Base-by-base conservation (phyloP, 2,329 filamentous ascomycete species). In the Diaporthe capsici region DNA sequence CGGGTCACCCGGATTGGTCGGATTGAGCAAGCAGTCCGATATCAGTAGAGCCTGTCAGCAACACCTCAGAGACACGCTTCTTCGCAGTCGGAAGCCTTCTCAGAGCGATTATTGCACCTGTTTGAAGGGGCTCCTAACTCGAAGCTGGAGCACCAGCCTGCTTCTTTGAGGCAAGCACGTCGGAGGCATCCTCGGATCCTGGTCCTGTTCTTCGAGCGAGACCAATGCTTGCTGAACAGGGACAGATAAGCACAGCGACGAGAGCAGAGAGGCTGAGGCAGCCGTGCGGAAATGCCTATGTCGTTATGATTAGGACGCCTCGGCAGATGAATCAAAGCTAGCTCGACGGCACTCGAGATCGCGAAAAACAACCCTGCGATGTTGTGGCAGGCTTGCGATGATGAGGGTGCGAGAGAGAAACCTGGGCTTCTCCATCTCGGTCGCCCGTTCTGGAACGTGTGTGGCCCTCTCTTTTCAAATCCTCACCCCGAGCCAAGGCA, bases 341-440 rank as follows among this genome's bases (percentile, higher is more conserved):
- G 39, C 60, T 22, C 8, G 12, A 42, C n/a, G 31, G 15, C 55
- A 31, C 7, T 42, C 37, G 58, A 17, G 5, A 25, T 34, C 28
- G 10, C 9, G 39, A 20, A 1, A 42, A 28, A 28, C n/a, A 4
- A 20, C n/a, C 22, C 17, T 20, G n/a, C 60, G n/a, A 31, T 44
- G 15, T 12, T 9, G 3, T 31, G 17, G 60, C 25, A 37, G 28
- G 42, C 28, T 22, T 49, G 61, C 22, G 25, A 13, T 65, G 10
- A 3, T 49, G 42, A 42, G 42, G 42, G n/a, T 15, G 17, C 22
- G 61, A 10, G 31, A n/a, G 42, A 44, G 1, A 67, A 49, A 67
- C 28, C n/a, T n/a, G 20, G 63, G 10, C n/a, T n/a, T 34, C 12
- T 51, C 28, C 61, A 44, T 67, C 61, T 67, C 61, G 61, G 61